Percentiles rank a stretch among this genome's conserved stretches.
Evolutionary conservation across 2,329 filamentous ascomycete species (phyloP).

Genomic region (Ophiostoma piceae): DNA sequence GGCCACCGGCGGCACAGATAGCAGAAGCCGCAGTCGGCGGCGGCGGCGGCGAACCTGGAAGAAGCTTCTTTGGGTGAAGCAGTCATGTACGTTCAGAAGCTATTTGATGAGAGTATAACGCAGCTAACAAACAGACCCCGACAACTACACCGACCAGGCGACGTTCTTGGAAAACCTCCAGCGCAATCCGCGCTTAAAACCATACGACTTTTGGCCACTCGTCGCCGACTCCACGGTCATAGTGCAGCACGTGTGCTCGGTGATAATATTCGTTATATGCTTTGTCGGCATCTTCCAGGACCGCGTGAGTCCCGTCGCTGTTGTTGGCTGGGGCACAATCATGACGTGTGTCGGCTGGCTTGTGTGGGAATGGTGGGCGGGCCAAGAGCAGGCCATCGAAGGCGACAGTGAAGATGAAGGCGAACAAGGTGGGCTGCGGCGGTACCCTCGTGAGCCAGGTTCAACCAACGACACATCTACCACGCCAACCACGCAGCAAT

Average conservation of each 20-base stretch:
- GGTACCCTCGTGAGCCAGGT: background rate
- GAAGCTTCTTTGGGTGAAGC: slow-evolving; percentile 97
- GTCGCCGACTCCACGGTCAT: slow-evolving; percentile 95
- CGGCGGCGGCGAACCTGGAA: slow-evolving; percentile 75
- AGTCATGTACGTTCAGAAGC: slow-evolving; percentile 60
- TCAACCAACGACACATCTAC: background rate
- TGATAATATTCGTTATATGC: slow-evolving; percentile 89
- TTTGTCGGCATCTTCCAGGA: slow-evolving; percentile 87
- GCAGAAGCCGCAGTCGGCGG: slow-evolving; percentile 57
- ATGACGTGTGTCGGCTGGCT: slow-evolving; percentile 84
- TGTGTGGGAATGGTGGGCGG: slow-evolving; percentile 87
- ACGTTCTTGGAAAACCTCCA: slow-evolving; percentile 96
- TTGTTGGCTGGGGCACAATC: slow-evolving; percentile 78
- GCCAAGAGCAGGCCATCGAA: slow-evolving; percentile 40
- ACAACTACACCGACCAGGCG: slow-evolving; percentile 96
- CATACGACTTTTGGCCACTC: slow-evolving; percentile 97
- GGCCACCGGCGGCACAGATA: slow-evolving; percentile 41
- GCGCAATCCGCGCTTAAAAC: slow-evolving; percentile 84
- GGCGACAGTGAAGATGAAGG: slow-evolving; percentile 17
- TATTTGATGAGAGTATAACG: background rate
- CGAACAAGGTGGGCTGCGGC: background rate
- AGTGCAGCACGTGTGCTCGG: slow-evolving; percentile 91
- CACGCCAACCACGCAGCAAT: background rate
- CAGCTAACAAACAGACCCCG: slow-evolving; percentile 65
- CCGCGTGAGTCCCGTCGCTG: slow-evolving; percentile 80